Percentiles rank a stretch among this genome's conserved stretches.
Conservation (phyloP, 805 yeast species). For the Jamesozyma spencerorum region DNA sequence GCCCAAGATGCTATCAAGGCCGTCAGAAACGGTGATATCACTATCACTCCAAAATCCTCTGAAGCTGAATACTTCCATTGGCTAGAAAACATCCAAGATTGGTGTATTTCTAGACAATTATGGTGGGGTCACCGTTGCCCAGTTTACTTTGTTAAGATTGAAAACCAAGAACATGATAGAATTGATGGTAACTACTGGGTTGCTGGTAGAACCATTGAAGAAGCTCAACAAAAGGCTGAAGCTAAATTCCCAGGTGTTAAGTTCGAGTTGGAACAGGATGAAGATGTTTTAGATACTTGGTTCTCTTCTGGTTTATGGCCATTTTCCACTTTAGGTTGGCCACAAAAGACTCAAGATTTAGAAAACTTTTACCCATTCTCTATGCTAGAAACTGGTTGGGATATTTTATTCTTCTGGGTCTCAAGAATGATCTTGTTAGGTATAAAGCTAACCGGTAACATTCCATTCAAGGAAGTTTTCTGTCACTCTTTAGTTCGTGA, state of each 20-base stretch:
- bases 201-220: slow-evolving; percentile 74
- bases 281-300: slow-evolving; percentile 98
- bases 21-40: slow-evolving; percentile 71
- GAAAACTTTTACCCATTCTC: slow-evolving; percentile 80
- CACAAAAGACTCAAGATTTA: slow-evolving; percentile 66
- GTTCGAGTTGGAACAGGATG: slow-evolving; percentile 84
- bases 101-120: slow-evolving; percentile 93
- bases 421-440: slow-evolving; percentile 92
- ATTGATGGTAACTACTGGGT: slow-evolving; percentile 74
- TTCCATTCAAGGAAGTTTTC: slow-evolving; percentile 94
- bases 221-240: slow-evolving; percentile 76
- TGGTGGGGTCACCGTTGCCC: slow-evolving; percentile 99
- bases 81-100: slow-evolving; percentile 93
- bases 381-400: slow-evolving; percentile 98
- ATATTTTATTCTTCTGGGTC: slow-evolving; percentile 97
- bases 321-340: slow-evolving; percentile 95
- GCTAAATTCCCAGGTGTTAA: slow-evolving; percentile 60
- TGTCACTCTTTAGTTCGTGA: slow-evolving; percentile 98
- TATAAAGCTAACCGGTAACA: slow-evolving; percentile 76
- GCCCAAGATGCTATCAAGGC: slow-evolving; percentile 82
- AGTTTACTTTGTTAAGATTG: slow-evolving; percentile 76
- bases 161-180: slow-evolving; percentile 55
- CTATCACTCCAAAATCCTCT: slow-evolving; percentile 78
- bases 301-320: slow-evolving; percentile 98
- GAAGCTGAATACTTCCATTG: slow-evolving; percentile 91